phyloP scores from a whole-genome alignment of 2,329 filamentous ascomycete species.

The Hypoxylon sp. region DNA sequence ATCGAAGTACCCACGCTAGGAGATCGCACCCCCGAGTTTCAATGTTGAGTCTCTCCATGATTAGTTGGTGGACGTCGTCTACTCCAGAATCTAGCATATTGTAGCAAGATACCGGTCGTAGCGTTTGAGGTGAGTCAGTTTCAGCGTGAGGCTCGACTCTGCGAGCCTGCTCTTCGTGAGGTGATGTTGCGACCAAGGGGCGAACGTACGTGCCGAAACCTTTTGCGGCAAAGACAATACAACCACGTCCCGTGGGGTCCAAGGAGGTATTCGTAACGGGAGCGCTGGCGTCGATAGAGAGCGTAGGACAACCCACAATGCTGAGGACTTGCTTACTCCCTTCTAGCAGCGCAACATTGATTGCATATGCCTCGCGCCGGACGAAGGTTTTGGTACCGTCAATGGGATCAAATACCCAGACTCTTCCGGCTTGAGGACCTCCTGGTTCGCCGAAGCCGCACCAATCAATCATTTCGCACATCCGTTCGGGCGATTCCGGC shows the following conservation, averaged over 20 bases:
- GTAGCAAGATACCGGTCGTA: constrained; percentile 65
- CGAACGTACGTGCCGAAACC: constrained; percentile 65
- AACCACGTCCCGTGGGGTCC: constrained; percentile 62
- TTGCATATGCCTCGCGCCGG: constrained; percentile 68
- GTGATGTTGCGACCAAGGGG: constrained; percentile 53
- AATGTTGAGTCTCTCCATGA: constrained; percentile 61
- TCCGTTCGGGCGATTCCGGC: constrained; percentile 60
- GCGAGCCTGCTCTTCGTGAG: constrained; percentile 47
- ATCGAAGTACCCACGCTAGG: constrained; percentile 71
- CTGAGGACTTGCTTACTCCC: constrained; percentile 66
- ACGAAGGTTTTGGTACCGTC: constrained; percentile 73
- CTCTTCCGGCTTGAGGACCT: constrained; percentile 55
- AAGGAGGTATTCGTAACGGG: constrained; percentile 62
- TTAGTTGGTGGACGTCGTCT: constrained; percentile 61
- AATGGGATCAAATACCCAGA: constrained; percentile 74
- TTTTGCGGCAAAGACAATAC: constrained; percentile 66
- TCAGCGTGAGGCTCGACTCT: constrained; percentile 55
- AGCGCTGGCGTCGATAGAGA: constrained; percentile 57
- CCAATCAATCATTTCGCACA: constrained; percentile 69
- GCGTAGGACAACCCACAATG: constrained; percentile 64
- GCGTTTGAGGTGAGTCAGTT: constrained; percentile 43
- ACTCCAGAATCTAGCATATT: constrained; percentile 64
- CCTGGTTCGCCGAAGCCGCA: constrained; percentile 61
- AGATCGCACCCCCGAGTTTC: constrained; percentile 66
- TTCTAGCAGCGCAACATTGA: constrained; percentile 68